phyloP scores from a whole-genome alignment of 495 filamentous ascomycete genomes.

The Letharia lupina region DNA sequence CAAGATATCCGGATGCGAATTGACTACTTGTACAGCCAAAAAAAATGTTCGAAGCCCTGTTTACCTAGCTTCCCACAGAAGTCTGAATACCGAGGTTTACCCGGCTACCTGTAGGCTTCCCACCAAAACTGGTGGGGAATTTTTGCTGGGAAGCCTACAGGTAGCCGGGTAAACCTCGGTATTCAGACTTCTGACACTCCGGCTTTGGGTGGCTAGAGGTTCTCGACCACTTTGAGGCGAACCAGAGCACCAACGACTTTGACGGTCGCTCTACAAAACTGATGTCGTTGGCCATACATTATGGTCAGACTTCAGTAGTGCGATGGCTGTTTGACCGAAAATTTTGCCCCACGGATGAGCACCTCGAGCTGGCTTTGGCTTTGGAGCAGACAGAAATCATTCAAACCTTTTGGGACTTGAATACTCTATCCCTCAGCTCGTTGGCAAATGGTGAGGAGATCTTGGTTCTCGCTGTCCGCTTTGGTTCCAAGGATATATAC shows the following conservation, averaged over 20 bases:
- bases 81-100: too few species aligned
- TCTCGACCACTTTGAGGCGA: neutral
- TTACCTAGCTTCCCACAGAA: neutral
- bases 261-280: neutral
- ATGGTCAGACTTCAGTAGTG: neutral
- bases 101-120: too few species aligned
- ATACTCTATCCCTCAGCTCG: neutral
- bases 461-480: too few species aligned
- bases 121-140: too few species aligned
- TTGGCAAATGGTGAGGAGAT: neutral
- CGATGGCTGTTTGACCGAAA: neutral
- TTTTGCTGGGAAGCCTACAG: too few species aligned
- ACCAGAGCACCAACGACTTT: neutral
- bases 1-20: too few species aligned
- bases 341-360: neutral
- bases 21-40: too few species aligned
- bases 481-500: neutral
- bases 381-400: neutral
- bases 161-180: too few species aligned
- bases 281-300: neutral
- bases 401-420: neutral
- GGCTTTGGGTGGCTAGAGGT: neutral
- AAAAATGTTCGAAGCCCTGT: neutral
- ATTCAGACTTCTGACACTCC: too few species aligned
- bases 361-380: neutral